Conservation (phyloP, 176 grass and related monocot species). For the Chrysopogon serrulatus region DNA sequence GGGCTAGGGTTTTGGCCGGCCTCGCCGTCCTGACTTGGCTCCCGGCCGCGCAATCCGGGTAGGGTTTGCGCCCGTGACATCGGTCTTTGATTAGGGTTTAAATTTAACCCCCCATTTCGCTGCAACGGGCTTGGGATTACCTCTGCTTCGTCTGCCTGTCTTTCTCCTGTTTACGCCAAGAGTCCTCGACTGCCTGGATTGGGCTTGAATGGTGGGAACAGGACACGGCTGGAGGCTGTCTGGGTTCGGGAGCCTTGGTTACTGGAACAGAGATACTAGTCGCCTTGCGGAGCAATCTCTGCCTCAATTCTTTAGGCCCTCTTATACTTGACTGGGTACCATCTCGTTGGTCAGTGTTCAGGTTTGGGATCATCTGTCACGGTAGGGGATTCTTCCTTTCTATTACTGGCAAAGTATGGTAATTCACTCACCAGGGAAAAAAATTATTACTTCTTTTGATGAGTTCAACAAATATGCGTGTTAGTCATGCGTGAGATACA, state of each 20-base stretch:
- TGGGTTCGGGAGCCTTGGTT: not conserved
- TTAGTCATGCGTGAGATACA: not conserved
- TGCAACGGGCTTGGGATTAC: not conserved
- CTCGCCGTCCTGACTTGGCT: not conserved
- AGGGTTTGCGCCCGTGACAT: not conserved
- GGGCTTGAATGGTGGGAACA: not conserved
- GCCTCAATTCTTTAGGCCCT: not conserved
- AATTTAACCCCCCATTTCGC: constrained; percentile 16
- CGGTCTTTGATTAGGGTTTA: constrained; percentile 21
- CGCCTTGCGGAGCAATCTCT: not conserved
- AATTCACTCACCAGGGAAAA: not conserved
- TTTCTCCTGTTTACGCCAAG: not conserved
- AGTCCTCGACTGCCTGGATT: too few relatives aligned
- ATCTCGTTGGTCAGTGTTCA: not conserved
- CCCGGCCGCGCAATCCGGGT: not conserved
- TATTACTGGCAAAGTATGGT: too few relatives aligned
- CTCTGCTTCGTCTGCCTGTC: not conserved
- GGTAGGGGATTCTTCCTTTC: not conserved
- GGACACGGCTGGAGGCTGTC: not conserved
- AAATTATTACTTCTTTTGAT: not conserved
- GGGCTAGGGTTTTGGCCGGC: constrained; percentile 31
- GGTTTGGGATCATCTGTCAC: not conserved
- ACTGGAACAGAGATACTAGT: not conserved
- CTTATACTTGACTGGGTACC: not conserved
- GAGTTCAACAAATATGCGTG: not conserved